Percentiles rank a stretch among this genome's conserved stretches.
phyloP scores from a whole-genome alignment of 495 filamentous ascomycete genomes.

The Lepidopterella palustris region DNA sequence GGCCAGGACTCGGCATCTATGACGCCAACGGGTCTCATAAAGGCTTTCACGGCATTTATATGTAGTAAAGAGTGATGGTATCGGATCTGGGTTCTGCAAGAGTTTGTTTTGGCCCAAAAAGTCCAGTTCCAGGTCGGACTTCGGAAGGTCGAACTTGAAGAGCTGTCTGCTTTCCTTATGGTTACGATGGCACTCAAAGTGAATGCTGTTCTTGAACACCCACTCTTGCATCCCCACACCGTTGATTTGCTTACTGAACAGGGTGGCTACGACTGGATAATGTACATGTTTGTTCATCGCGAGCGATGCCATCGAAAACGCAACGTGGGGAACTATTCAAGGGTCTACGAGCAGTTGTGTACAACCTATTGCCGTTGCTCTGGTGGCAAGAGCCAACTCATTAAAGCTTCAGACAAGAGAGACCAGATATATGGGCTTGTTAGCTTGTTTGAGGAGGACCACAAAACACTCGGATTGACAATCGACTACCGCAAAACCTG shows the following conservation, averaged over 20 bases:
- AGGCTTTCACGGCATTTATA: not conserved
- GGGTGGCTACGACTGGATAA: not conserved
- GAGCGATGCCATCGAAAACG: not conserved
- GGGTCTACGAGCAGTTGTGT: not conserved
- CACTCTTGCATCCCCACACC: too few relatives aligned
- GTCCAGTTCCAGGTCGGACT: not conserved
- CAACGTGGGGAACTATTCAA: not conserved
- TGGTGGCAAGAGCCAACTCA: not conserved
- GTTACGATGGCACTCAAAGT: too few relatives aligned
- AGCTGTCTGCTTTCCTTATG: not conserved
- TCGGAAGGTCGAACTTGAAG: not conserved
- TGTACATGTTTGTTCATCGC: not conserved
- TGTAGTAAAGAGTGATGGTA: not conserved
- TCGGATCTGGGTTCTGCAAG: not conserved
- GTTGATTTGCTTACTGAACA: too few relatives aligned
- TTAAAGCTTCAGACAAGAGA: not conserved
- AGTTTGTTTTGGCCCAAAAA: not conserved
- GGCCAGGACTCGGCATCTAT: not conserved
- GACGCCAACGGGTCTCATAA: not conserved
- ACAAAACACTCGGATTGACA: not conserved
- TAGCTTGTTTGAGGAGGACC: not conserved
- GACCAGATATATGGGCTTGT: not conserved
- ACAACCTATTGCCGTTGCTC: not conserved
- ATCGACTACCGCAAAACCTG: not conserved
- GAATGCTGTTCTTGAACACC: too few relatives aligned